These are phyloP conservation scores for Przewalskia tangutica DNA, from an alignment of 257 asterid genomes.

Conservation along the genomic window DNA sequence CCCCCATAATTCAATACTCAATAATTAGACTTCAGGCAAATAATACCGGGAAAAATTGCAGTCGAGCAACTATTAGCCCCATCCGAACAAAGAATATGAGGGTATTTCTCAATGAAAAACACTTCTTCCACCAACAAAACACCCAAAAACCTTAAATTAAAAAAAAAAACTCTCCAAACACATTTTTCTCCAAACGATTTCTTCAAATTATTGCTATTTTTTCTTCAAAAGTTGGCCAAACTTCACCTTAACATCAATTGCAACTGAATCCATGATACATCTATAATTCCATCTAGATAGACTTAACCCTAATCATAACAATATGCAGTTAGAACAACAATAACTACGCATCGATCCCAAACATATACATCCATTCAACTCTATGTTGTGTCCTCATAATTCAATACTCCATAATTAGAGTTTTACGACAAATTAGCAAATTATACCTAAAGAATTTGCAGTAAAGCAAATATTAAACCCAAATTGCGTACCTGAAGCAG, in stretches of 20 bases:
- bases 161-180: not conserved
- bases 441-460: not conserved
- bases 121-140: not conserved
- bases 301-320: not conserved
- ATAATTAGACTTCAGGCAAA: not conserved
- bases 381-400: not conserved
- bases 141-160: not conserved
- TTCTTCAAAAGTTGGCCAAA: not conserved
- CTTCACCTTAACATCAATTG: not conserved
- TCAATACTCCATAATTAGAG: not conserved
- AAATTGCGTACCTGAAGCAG: conserved; percentile 54
- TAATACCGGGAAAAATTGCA: no score
- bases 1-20: not conserved
- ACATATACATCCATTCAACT: not conserved
- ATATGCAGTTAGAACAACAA: not conserved
- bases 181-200: not conserved
- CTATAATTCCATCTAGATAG: not conserved
- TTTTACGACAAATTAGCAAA: not conserved
- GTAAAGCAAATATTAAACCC: not conserved
- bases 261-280: not conserved
- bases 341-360: not conserved
- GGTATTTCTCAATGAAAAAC: not conserved
- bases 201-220: not conserved
- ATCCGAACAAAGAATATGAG: not conserved
- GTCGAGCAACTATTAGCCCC: no score